Percentiles rank a stretch among this genome's conserved stretches.
Conservation (phyloP, 2,329 filamentous ascomycete species). For the Epichloe hybrida region DNA sequence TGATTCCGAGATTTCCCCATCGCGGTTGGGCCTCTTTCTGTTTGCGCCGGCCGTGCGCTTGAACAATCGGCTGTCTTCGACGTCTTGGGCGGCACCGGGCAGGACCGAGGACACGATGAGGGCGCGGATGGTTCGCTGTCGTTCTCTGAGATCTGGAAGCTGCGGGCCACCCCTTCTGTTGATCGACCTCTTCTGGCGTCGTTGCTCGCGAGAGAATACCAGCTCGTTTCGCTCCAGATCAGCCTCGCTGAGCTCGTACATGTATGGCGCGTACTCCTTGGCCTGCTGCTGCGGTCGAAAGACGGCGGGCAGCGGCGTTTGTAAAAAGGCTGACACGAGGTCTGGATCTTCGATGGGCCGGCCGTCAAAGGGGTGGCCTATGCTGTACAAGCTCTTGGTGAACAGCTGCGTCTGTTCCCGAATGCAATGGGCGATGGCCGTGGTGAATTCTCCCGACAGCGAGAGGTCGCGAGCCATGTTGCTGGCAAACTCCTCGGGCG, state of each 20-base stretch:
- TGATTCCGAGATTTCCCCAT: conserved; percentile 72
- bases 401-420: conserved; percentile 92
- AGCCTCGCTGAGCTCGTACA: conserved; percentile 85
- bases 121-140: conserved; percentile 84
- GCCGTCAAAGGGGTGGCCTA: conserved; percentile 90
- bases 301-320: conserved; percentile 66
- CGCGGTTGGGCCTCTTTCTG: conserved; percentile 38
- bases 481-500: conserved; percentile 83
- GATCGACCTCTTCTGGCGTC: conserved; percentile 87
- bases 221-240: conserved; percentile 85
- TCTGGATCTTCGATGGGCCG: conserved; percentile 87
- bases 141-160: conserved; percentile 89
- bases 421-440: conserved; percentile 94
- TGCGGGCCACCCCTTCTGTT: conserved; percentile 86
- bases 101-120: conserved; percentile 85
- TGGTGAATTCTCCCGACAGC: conserved; percentile 88
- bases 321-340: conserved; percentile 70
- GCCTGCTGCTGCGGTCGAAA: conserved; percentile 87
- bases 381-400: conserved; percentile 81
- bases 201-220: conserved; percentile 84
- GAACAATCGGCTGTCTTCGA: conserved; percentile 79
- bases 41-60: conserved; percentile 56
- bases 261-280: conserved; percentile 84
- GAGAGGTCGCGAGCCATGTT: conserved; percentile 84
- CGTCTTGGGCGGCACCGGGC: conserved; percentile 64